Evolutionary conservation across 2,329 filamentous ascomycete species (phyloP), one percentile per base, ranked within the genome.

Genomic region (Dichotomopilus funicola): DNA sequence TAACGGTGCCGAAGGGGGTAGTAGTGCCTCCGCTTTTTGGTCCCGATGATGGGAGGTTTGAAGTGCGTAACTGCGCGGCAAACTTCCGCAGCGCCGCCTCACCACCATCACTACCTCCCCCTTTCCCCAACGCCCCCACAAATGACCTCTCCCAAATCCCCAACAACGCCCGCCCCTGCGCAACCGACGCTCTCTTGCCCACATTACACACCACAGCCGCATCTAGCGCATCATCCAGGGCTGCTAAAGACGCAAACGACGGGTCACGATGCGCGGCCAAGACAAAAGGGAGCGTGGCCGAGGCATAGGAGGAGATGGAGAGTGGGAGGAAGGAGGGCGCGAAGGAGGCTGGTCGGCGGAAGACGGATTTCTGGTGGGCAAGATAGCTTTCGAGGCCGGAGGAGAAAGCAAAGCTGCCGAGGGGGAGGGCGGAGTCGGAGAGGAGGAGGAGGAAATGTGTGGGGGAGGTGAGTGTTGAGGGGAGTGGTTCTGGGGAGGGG

Each of bases 401-500:
- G 74, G 85, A 89, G 74, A 92, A 94, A 65, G 89, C 89, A 72
- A 94, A 94, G n/a, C 88, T 89, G 55, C 89, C 89, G 0, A 58
- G 51, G 19, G 54, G 58, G 31, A 60, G 58, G 44, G 58, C 56
- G 1, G 56, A 58, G 58, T 58, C 55, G 49, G 58, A 54, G 51
- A 59, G 54, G 55, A 59, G 48, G 51, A 60, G 59, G 51, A 56
- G 51, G 54, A 56, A 58, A 51, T 56, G 51, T 5, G 53, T 55
- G 37, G 53, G 27, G 10, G 53, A 19, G n/a, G 33, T 36, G 13
- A 36, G 36, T n/a, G 13, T n/a, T 4, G 53, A 42, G 19, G 40
- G 38, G 8, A 33, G 8, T 11, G 38, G 33, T 40, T 37, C 35
- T 53, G n/a, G 43, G 6, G 3, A 5, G 34, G 6, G 31, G 38